Conservation (phyloP, 2,329 filamentous ascomycete genomes). For the Pochonia chlamydosporia region DNA sequence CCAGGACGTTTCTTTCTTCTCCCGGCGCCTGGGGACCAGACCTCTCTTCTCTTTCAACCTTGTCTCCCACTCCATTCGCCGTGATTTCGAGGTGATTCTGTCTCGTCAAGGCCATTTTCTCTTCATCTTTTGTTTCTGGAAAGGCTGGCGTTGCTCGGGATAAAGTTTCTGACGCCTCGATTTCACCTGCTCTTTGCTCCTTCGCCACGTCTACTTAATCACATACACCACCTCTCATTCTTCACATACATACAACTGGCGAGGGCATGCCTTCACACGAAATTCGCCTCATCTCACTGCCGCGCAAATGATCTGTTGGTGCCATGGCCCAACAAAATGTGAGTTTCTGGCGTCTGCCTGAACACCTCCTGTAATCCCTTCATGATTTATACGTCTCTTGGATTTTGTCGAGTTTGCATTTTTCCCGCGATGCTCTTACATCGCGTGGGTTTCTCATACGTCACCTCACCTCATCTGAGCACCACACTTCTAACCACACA, state of each 20-base stretch:
- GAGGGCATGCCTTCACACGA: constrained; percentile 23
- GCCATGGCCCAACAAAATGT: constrained; percentile 36
- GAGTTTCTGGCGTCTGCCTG: constrained; percentile 12
- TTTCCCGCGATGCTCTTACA: constrained; percentile 3
- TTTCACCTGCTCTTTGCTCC: background rate
- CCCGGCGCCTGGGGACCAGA: constrained; percentile 28
- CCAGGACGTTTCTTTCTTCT: constrained; percentile 34
- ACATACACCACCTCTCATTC: constrained; percentile 5
- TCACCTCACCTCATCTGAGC: background rate
- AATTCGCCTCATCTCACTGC: constrained; percentile 25
- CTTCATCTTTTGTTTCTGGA: background rate
- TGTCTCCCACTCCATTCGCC: constrained; percentile 22
- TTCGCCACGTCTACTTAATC: background rate
- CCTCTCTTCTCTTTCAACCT: constrained; percentile 27
- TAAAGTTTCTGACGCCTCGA: background rate
- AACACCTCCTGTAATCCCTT: background rate
- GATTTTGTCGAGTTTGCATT: background rate
- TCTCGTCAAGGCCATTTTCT: constrained; percentile 17
- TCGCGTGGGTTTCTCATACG: background rate
- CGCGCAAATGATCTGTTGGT: constrained; percentile 28
- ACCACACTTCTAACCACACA: background rate
- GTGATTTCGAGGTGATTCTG: constrained; percentile 19
- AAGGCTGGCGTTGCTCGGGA: constrained; percentile 1
- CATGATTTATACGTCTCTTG: background rate
- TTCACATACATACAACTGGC: constrained; percentile 9